Evolutionary conservation across 179 eudicot species (phyloP), one percentile per base, ranked within the genome.

Genomic region (Beta lomatogona): DNA sequence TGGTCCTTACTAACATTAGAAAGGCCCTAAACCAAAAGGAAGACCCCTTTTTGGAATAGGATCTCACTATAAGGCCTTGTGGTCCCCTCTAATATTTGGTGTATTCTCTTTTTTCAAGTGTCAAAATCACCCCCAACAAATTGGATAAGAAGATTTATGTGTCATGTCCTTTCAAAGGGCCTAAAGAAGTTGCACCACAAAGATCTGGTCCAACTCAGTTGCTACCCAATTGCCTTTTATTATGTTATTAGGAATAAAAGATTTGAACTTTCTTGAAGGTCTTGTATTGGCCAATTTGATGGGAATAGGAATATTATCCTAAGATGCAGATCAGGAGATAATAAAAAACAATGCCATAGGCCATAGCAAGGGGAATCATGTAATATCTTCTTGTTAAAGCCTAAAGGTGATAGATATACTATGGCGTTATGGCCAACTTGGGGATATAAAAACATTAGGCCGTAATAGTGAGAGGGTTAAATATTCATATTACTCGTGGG

Each of bases 401-500:
- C 31, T 28, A 28, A 83, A 83, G 86, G 60, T 71, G 77, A 83
- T 71, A 71, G 80, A 75, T 78, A 80, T 80, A 79, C 73, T 75
- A 59, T 79, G 80, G 61, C 76, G 54, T 53, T 71, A 54, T 76
- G 63, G 80, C 69, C 83, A 76, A 80, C 66, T 80, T 80, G 83
- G 55, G 53, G 71, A 71, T 57, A 81, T 7, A 41, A 41, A 68
- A 16, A 31, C 5, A 57, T 57, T 57, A 81, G 65, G 55, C 71
- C 48, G 68, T 50, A 63, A 45, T 63, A 68, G 83, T 48, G 83
- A 60, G 71, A 73, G 84, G 41, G 75, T 25, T 81, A 80, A 79
- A 79, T 83, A 78, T 79, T 79, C 79, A 79, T 83, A 67, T 71
- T 11, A 77, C 53, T 46, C 71, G 76, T 83, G 80, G 54, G 66